phyloP scores from a whole-genome alignment of 2,329 filamentous ascomycete genomes.

The Simplicillium sp. region DNA sequence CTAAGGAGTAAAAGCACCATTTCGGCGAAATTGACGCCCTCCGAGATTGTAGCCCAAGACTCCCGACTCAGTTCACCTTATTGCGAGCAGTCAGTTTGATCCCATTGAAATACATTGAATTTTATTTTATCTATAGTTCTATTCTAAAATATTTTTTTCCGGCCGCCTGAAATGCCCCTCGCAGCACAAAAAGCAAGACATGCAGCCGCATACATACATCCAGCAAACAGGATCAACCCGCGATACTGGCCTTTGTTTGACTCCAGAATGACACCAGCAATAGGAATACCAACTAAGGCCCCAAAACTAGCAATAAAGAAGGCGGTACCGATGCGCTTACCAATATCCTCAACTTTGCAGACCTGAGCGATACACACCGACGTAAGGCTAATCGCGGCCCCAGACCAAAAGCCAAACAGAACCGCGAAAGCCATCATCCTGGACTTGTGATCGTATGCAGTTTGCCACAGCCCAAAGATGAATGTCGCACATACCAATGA shows the following conservation, averaged over 20 bases:
- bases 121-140: too few relatives aligned
- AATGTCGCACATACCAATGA: slow-evolving; percentile 32
- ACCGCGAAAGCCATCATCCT: slow-evolving; percentile 52
- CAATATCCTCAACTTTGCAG: slow-evolving; percentile 59
- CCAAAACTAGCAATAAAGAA: slow-evolving; percentile 60
- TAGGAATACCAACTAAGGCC: slow-evolving; percentile 44
- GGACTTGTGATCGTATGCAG: slow-evolving; percentile 27
- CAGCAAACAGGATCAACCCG: slow-evolving; percentile 44
- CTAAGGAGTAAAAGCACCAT: too few relatives aligned
- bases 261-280: slow-evolving; percentile 44
- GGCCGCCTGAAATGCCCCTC: slow-evolving; percentile 13
- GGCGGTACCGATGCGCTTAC: slow-evolving; percentile 59
- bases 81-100: too few relatives aligned
- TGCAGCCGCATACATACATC: slow-evolving; percentile 35
- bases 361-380: slow-evolving; percentile 65
- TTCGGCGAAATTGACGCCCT: too few relatives aligned
- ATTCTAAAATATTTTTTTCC: slow-evolving; percentile 1
- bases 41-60: too few relatives aligned
- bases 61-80: too few relatives aligned
- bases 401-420: slow-evolving; percentile 62
- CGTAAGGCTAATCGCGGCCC: slow-evolving; percentile 59
- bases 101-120: too few relatives aligned
- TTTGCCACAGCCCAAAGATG: slow-evolving; percentile 56
- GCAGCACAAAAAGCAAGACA: slow-evolving; percentile 17
- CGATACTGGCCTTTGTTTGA: slow-evolving; percentile 35